These are phyloP conservation scores for Trichoderma breve DNA, from an alignment of 2,329 filamentous ascomycete species.

Conservation along the genomic window DNA sequence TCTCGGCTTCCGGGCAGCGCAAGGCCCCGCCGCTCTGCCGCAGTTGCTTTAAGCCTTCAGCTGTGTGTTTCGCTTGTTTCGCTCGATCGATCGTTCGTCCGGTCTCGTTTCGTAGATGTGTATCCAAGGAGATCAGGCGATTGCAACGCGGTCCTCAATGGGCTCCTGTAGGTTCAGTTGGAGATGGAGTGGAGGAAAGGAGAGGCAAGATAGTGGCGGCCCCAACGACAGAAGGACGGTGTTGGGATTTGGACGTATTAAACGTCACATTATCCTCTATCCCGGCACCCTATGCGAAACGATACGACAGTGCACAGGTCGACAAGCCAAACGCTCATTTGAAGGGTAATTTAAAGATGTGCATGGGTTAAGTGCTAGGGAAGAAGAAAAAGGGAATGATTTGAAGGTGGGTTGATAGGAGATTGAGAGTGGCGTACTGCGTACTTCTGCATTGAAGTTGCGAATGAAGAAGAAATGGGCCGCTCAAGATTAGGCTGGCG, in stretches of 20 bases:
- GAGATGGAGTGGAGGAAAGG: not conserved
- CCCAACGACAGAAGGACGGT: not conserved
- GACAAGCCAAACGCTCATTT: not conserved
- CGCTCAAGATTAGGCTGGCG: not conserved
- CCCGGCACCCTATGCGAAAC: not conserved
- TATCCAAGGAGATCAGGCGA: not conserved
- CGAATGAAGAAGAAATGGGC: not conserved
- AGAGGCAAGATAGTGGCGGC: not conserved
- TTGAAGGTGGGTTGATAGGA: not conserved
- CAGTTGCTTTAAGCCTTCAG: not conserved
- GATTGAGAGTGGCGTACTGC: not conserved
- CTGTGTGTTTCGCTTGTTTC: not conserved
- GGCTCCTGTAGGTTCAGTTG: not conserved
- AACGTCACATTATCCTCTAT: conserved; percentile 1
- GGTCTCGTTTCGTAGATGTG: not conserved
- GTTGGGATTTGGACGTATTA: not conserved
- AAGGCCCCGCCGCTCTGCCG: not conserved
- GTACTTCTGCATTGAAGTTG: not conserved
- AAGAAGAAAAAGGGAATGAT: not conserved
- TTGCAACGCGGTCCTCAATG: not conserved
- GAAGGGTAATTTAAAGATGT: conserved; percentile 2
- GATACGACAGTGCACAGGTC: conserved; percentile 1
- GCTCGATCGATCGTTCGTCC: not conserved
- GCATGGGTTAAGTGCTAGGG: not conserved
- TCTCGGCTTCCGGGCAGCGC: not conserved